phyloP scores from a whole-genome alignment of 2,329 filamentous ascomycete genomes.

The Penicillium carneum region DNA sequence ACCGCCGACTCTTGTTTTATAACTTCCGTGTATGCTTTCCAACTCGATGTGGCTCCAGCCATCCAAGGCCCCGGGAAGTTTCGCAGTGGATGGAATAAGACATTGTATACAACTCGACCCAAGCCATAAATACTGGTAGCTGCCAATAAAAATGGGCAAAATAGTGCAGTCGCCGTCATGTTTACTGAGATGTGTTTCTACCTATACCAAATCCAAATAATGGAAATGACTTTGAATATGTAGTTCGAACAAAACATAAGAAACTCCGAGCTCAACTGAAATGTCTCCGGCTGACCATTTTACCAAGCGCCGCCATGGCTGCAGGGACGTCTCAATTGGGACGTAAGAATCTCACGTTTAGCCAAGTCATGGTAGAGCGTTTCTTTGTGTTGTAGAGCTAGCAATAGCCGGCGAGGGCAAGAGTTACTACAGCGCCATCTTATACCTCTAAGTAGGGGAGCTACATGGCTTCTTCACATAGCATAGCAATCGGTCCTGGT shows the following conservation, averaged over 20 bases:
- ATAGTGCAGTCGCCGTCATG: neutral
- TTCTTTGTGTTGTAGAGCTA: neutral
- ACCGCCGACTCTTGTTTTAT: conserved; percentile 20
- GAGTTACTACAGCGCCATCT: neutral
- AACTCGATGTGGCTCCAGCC: conserved; percentile 20
- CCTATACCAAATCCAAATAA: neutral
- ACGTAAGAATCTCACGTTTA: neutral
- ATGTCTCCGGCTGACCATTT: neutral
- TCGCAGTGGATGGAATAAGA: conserved; percentile 24
- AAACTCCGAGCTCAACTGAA: neutral
- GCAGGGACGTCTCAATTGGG: neutral
- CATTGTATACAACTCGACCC: conserved; percentile 8
- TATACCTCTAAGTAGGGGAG: neutral
- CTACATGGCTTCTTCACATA: neutral
- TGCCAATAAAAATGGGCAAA: neutral
- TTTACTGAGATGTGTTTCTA: neutral
- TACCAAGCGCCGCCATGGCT: neutral
- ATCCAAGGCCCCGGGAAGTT: conserved; percentile 24
- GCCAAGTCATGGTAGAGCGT: neutral
- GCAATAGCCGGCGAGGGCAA: neutral
- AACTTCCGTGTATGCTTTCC: conserved; percentile 25
- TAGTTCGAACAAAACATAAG: neutral
- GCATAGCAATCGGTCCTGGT: too few relatives aligned
- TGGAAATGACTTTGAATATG: neutral
- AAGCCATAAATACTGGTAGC: neutral